phyloP scores from a whole-genome alignment of 768 basidiomycete species.

The Macrolepiota dolichaula region DNA sequence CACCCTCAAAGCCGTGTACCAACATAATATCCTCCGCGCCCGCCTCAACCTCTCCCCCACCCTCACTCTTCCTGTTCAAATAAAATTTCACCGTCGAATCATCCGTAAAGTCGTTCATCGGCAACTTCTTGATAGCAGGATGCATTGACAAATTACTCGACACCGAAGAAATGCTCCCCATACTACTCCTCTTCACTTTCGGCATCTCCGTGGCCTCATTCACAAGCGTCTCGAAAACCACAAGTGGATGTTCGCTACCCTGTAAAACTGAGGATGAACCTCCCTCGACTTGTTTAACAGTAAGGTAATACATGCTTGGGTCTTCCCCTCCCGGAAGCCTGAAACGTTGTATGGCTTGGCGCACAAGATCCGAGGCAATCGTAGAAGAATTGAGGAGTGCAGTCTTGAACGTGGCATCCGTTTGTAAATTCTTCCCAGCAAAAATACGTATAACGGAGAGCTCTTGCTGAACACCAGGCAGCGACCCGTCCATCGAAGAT shows the following conservation, averaged over 20 bases:
- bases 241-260: constrained; percentile 77
- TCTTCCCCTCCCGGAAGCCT: constrained; percentile 63
- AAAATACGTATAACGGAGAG: constrained; percentile 96
- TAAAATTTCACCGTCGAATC: constrained; percentile 98
- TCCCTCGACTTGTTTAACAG: constrained; percentile 90
- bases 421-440: constrained; percentile 85
- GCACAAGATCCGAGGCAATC: constrained; percentile 77
- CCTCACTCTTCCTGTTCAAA: constrained; percentile 61
- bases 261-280: constrained; percentile 75
- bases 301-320: constrained; percentile 77
- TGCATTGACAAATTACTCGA: constrained; percentile 91
- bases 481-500: constrained; percentile 56
- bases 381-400: constrained; percentile 88
- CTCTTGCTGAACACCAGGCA: constrained; percentile 59
- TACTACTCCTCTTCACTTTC: constrained; percentile 88
- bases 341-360: constrained; percentile 95
- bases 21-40: constrained; percentile 33
- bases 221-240: constrained; percentile 82
- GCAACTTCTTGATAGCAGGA: constrained; percentile 89
- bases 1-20: constrained; percentile 30
- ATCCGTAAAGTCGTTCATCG: constrained; percentile 98
- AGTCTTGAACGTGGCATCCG: constrained; percentile 98
- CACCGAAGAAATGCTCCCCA: constrained; percentile 93
- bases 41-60: constrained; percentile 15
- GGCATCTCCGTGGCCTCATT: constrained; percentile 78